Conservation (phyloP, 208 protist species). For the Trypanosoma cruzi region DNA sequence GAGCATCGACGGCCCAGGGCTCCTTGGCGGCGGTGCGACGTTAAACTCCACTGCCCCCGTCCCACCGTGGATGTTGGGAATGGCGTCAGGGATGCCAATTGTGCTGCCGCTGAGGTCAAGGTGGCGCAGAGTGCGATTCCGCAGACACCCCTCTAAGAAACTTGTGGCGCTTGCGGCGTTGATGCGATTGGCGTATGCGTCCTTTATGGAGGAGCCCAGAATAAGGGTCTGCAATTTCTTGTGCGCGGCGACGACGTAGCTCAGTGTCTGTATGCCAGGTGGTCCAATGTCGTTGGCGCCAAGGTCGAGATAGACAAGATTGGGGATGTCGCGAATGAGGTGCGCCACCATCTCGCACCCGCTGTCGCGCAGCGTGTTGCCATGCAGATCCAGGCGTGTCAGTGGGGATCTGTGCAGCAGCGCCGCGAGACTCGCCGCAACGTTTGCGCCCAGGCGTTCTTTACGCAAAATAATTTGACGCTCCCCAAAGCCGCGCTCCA, state of each 20-base stretch:
- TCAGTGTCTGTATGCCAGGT: slow-evolving; percentile 60
- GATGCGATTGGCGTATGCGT: slow-evolving; percentile 84
- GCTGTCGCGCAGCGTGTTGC: slow-evolving; percentile 86
- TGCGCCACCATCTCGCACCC: slow-evolving; percentile 78
- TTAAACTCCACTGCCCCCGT: background rate
- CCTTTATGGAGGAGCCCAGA: slow-evolving; percentile 55
- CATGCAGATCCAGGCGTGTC: slow-evolving; percentile 75
- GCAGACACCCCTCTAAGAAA: slow-evolving; percentile 74
- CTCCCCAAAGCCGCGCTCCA: slow-evolving; percentile 72
- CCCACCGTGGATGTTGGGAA: background rate
- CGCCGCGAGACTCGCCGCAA: slow-evolving; percentile 62
- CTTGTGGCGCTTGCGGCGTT: slow-evolving; percentile 47
- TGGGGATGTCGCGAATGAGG: slow-evolving; percentile 68
- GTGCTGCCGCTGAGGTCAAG: slow-evolving; percentile 77
- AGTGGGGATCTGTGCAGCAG: slow-evolving; percentile 69
- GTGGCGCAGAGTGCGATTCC: slow-evolving; percentile 65
- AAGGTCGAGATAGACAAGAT: slow-evolving; percentile 77
- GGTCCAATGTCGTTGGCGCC: slow-evolving; percentile 81
- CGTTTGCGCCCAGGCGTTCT: slow-evolving; percentile 79
- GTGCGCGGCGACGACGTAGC: slow-evolving; percentile 67
- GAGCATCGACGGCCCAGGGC: background rate
- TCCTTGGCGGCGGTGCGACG: background rate
- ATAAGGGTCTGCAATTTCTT: slow-evolving; percentile 72
- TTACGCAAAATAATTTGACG: slow-evolving; percentile 67
- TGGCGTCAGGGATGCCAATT: slow-evolving; percentile 27